phyloP scores from a whole-genome alignment of 306 rosid genomes.

The Calophaca sinica region DNA sequence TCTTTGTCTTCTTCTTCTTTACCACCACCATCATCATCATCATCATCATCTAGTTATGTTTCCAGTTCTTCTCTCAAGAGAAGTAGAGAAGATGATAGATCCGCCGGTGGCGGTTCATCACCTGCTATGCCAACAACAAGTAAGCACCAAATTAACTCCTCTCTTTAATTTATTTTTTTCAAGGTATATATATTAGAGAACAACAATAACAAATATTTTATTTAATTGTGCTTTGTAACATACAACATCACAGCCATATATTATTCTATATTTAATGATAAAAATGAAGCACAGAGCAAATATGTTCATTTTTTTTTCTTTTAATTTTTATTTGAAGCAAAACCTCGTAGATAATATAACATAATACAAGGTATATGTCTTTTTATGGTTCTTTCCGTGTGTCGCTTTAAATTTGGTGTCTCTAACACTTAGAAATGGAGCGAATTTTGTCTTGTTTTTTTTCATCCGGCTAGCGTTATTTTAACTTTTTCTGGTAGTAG shows the following conservation, averaged over 20 bases:
- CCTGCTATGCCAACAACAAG: constrained; percentile 44
- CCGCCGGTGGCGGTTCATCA: background rate
- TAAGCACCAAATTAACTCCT: constrained; percentile 30
- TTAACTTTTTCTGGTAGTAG: too few species aligned
- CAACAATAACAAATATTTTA: background rate
- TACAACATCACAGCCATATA: background rate
- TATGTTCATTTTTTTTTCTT: too few species aligned
- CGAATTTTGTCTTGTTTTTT: too few species aligned
- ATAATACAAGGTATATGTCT: background rate
- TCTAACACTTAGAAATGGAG: too few species aligned
- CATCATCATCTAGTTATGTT: constrained; percentile 28
- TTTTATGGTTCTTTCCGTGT: background rate
- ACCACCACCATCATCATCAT: constrained; percentile 39
- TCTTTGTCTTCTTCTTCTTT: constrained; percentile 44
- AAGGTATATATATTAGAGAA: background rate
- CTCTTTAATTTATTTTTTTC: background rate
- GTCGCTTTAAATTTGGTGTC: too few species aligned
- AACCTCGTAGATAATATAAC: too few species aligned
- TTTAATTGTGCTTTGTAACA: background rate
- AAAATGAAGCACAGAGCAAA: too few species aligned
- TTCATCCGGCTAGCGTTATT: too few species aligned
- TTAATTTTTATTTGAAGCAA: background rate
- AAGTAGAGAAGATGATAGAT: constrained; percentile 47
- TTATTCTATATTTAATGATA: too few species aligned
- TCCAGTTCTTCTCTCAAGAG: constrained; percentile 50